Evolutionary conservation across 108 stramenopile genomes (phyloP).

Genomic region (Cyclotella kingstonii): DNA sequence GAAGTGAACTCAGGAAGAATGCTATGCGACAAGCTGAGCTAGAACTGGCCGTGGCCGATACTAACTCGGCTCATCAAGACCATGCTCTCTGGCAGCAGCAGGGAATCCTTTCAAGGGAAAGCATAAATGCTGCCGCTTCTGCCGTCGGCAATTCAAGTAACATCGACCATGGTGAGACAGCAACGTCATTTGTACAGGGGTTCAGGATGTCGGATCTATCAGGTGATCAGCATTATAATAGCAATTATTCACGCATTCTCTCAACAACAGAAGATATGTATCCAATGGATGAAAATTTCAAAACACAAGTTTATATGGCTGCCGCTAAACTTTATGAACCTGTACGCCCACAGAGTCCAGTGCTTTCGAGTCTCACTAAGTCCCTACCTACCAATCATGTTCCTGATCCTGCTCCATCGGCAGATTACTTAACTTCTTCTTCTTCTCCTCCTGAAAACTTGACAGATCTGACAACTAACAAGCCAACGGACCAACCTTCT

Average conservation of each 20-base stretch:
- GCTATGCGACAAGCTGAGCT: conserved; percentile 35
- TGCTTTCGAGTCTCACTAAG: not conserved
- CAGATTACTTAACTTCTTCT: no score
- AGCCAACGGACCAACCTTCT: no score
- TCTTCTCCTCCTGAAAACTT: no score
- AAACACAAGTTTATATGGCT: conserved; percentile 23
- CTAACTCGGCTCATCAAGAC: not conserved
- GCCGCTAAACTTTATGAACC: not conserved
- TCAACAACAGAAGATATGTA: not conserved
- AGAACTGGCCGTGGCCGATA: not conserved
- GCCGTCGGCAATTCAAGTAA: no score
- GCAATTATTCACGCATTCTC: not conserved
- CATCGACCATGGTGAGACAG: no score
- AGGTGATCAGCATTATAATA: not conserved
- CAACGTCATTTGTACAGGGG: no score
- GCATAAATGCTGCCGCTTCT: no score
- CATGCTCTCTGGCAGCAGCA: not conserved
- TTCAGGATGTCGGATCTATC: no score
- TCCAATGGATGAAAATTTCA: conserved; percentile 2
- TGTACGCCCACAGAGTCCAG: not conserved
- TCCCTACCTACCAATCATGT: no score
- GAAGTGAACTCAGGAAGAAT: conserved; percentile 23
- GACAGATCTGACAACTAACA: not conserved
- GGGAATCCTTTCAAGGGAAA: no score
- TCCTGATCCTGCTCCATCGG: no score